Conservation (phyloP, 768 basidiomycete genomes). For the Postia placenta region DNA sequence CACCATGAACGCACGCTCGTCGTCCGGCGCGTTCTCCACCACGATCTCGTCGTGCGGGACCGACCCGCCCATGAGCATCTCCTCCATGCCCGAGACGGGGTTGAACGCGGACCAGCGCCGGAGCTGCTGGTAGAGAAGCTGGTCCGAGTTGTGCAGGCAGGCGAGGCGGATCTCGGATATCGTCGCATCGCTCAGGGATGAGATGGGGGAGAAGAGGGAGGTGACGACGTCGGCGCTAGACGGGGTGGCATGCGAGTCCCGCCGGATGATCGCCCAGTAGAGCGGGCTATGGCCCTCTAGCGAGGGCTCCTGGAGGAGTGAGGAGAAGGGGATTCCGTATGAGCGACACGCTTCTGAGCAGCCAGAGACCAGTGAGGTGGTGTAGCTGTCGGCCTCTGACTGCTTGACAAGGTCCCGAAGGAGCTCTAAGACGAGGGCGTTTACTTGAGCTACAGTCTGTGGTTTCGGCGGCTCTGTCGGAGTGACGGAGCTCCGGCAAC, state of each 20-base stretch:
- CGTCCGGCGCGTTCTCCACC: slow-evolving; percentile 44
- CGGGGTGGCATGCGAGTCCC: slow-evolving; percentile 24
- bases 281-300: slow-evolving; percentile 62
- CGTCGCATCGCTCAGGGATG: slow-evolving; percentile 34
- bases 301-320: slow-evolving; percentile 53
- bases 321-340: slow-evolving; percentile 43
- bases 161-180: slow-evolving; percentile 59
- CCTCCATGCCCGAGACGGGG: slow-evolving; percentile 47
- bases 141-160: slow-evolving; percentile 58
- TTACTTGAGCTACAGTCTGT: slow-evolving; percentile 33
- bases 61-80: slow-evolving; percentile 29
- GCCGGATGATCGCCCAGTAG: slow-evolving; percentile 71
- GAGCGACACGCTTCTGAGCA: slow-evolving; percentile 56
- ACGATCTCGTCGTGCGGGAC: slow-evolving; percentile 40
- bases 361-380: slow-evolving; percentile 45
- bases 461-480: not conserved
- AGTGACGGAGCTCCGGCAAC: not conserved
- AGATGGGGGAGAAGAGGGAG: slow-evolving; percentile 44
- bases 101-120: slow-evolving; percentile 45
- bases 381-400: slow-evolving; percentile 15
- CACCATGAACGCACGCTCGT: slow-evolving; percentile 49
- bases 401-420: slow-evolving; percentile 42
- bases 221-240: not conserved
- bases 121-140: slow-evolving; percentile 56
- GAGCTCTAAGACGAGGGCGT: slow-evolving; percentile 44